These are phyloP conservation scores for Protomyces gravidus DNA, from an alignment of 1,139 yeast species.

Conservation along the genomic window DNA sequence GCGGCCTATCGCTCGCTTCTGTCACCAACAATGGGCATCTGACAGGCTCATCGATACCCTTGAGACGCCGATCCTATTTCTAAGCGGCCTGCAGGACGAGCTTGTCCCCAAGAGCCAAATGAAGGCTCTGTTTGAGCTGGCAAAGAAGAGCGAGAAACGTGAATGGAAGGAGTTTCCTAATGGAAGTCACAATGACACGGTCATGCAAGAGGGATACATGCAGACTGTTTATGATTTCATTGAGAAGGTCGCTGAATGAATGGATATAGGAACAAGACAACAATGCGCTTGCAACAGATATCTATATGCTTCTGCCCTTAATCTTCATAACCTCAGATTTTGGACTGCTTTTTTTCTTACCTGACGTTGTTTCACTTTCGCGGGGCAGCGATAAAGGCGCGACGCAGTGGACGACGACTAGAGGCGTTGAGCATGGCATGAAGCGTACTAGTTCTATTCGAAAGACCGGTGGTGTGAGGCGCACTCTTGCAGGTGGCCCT, in stretches of 20 bases:
- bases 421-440: conserved; percentile 5
- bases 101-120: conserved; percentile 87
- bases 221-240: conserved; percentile 34
- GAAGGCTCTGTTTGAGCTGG: conserved; percentile 54
- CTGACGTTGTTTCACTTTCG: not conserved
- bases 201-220: conserved; percentile 35
- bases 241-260: conserved; percentile 5
- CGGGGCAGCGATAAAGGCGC: not conserved
- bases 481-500: not conserved
- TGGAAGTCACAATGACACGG: conserved; percentile 36
- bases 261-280: too few species aligned
- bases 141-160: conserved; percentile 36
- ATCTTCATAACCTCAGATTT: too few species aligned
- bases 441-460: conserved; percentile 2
- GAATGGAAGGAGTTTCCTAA: conserved; percentile 33
- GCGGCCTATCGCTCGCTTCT: conserved; percentile 54
- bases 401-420: not conserved
- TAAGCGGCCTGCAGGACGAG: conserved; percentile 77
- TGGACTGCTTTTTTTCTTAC: not conserved
- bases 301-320: too few species aligned
- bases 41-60: conserved; percentile 56
- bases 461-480: not conserved
- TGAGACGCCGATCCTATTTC: conserved; percentile 61
- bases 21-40: conserved; percentile 81
- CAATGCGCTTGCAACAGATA: too few species aligned